Base-by-base conservation (phyloP, 805 yeast genomes). In the Yarrowia phangngaensis region DNA sequence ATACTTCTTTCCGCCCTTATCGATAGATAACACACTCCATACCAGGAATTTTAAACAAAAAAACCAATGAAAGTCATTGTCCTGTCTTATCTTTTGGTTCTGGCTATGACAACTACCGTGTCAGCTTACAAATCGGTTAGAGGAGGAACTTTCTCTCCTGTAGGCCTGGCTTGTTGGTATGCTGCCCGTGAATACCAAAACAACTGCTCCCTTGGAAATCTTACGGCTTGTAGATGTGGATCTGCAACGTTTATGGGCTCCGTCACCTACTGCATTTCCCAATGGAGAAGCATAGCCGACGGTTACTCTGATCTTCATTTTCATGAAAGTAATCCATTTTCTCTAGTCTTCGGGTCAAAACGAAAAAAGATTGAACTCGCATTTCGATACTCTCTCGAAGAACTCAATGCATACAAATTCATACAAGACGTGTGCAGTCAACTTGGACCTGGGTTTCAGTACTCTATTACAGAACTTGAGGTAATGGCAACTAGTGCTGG, bases 151-250 rank as follows among this genome's bases (percentile, higher is more conserved):
- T 28, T 28, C 3, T 27, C 35, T 2, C 48, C 48, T 1, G 34
- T 41, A 12, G 48, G 35, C 4, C 14, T 41, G n/a, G 48, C 48
- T 1, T 41, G 48, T 12, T 41, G 48, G 48, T 41, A 41, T 31
- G 34, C 48, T 4, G 48, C 48, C 6, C 15, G 35, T 20, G 48
- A 41, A 13, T 41, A 29, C 35, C 35, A 41, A 27, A 38, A 38
- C 24, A 29, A n/a, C n/a, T 41, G 48, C 16, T 41, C 28, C 9
- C 35, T 29, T 26, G 34, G 35, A 6, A 30, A 41, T 12, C 34
- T 41, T 12, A 29, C 48, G 2, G 35, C 34, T 19, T 41, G 48
- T 11, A 17, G 48, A 4, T 41, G 48, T 11, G 34, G 35, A 9
- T 41, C 48, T 14, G 29, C 48, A 3, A 29, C 22, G 16, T 41